Percentiles rank a stretch among this genome's conserved stretches.
Evolutionary conservation across 176 grass and related monocot species (phyloP).

Genomic region (Aegilops speltoides): DNA sequence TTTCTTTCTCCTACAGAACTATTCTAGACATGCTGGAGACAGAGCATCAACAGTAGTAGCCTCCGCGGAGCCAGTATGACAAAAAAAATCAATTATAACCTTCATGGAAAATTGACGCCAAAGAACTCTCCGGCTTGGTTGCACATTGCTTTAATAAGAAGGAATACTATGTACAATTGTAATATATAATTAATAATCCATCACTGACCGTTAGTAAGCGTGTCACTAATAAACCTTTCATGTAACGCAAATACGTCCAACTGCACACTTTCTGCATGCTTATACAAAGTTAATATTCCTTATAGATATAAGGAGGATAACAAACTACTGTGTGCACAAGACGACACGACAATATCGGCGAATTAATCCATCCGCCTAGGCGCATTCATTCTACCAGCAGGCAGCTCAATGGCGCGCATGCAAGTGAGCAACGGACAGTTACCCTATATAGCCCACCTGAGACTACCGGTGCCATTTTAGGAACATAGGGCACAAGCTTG

Average conservation of each 20-base stretch:
- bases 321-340: not conserved
- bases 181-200: not conserved
- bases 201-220: not conserved
- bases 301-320: not conserved
- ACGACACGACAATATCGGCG: not conserved
- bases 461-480: not conserved
- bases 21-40: not conserved
- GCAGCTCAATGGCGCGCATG: not conserved
- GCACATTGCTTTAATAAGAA: not conserved
- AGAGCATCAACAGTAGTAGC: not conserved
- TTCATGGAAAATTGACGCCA: not conserved
- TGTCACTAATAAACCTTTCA: not conserved
- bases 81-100: not conserved
- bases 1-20: not conserved
- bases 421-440: not conserved
- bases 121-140: not conserved
- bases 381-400: not conserved
- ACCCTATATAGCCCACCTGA: constrained; percentile 15
- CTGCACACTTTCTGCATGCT: not conserved
- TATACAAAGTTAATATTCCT: not conserved
- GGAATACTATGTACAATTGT: not conserved
- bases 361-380: not conserved
- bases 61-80: not conserved
- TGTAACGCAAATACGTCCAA: not conserved
- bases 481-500: not conserved